Percentiles rank a stretch among this genome's conserved stretches.
phyloP scores from a whole-genome alignment of 495 filamentous ascomycete species.

The Penicillium coffeae region DNA sequence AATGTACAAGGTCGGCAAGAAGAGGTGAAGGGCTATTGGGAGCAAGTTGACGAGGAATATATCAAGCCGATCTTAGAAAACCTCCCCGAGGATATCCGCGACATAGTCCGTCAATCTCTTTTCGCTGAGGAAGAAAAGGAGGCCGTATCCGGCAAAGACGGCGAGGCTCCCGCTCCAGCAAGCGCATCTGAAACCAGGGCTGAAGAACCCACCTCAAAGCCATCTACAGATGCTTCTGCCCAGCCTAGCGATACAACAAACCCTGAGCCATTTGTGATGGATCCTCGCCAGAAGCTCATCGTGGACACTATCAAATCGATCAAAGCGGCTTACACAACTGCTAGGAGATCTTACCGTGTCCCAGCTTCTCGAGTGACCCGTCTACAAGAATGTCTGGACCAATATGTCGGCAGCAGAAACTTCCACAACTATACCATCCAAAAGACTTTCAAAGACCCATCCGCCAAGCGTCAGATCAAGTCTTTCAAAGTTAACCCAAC shows the following conservation, averaged over 20 bases:
- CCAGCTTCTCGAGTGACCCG: conserved; percentile 63
- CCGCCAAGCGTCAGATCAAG: conserved; percentile 81
- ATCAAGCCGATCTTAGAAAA: conserved; percentile 67
- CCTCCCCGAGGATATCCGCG: conserved; percentile 45
- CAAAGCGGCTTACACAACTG: conserved; percentile 70
- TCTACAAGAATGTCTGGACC: conserved; percentile 65
- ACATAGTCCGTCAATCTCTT: conserved; percentile 37
- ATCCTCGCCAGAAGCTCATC: conserved; percentile 32
- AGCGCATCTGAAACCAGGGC: background rate
- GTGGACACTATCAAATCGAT: conserved; percentile 67
- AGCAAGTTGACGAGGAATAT: conserved; percentile 66
- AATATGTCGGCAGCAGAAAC: conserved; percentile 77
- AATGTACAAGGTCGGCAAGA: conserved; percentile 63
- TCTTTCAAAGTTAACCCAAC: conserved; percentile 70
- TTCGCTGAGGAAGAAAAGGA: conserved; percentile 26
- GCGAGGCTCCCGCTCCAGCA: conserved; percentile 2
- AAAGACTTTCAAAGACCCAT: conserved; percentile 73
- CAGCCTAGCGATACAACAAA: conserved; percentile 3
- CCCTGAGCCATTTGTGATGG: conserved; percentile 18
- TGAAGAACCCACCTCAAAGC: conserved; percentile 8
- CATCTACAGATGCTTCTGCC: conserved; percentile 5
- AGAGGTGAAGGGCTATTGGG: conserved; percentile 79
- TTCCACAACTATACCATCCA: conserved; percentile 96
- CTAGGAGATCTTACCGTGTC: conserved; percentile 79
- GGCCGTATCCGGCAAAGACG: conserved; percentile 2